Evolutionary conservation across 805 yeast genomes (phyloP).

Genomic region (Komagataella pastoris): DNA sequence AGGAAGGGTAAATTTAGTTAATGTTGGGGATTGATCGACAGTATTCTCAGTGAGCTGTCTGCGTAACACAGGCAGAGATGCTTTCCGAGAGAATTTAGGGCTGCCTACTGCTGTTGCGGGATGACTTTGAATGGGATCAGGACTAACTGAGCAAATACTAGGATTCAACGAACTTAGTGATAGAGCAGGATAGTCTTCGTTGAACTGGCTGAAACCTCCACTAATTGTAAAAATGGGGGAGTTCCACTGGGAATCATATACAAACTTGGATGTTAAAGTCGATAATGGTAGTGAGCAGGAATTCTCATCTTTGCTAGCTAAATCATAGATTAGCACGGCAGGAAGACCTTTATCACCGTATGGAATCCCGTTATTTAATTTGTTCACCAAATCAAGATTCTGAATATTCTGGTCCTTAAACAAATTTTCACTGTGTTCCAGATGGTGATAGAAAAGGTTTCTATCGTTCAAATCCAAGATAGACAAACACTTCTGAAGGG

Average conservation of each 20-base stretch:
- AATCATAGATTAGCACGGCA: slow-evolving; percentile 39
- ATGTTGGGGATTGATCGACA: neutral
- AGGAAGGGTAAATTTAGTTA: slow-evolving; percentile 42
- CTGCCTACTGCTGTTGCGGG: slow-evolving; percentile 7
- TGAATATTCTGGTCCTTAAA: neutral
- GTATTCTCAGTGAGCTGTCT: neutral
- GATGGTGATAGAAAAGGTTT: slow-evolving; percentile 22
- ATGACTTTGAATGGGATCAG: too few species aligned
- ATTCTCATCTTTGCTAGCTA: slow-evolving; percentile 14
- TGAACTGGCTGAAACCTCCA: slow-evolving; percentile 26
- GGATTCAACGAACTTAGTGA: neutral
- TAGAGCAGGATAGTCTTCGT: slow-evolving; percentile 11
- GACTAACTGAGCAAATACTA: neutral
- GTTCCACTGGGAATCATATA: slow-evolving; percentile 21
- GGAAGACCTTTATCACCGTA: slow-evolving; percentile 21
- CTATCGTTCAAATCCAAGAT: slow-evolving; percentile 45
- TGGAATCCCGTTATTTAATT: slow-evolving; percentile 7
- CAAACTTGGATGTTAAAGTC: slow-evolving; percentile 35
- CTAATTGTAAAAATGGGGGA: slow-evolving; percentile 28
- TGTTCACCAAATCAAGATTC: slow-evolving; percentile 4
- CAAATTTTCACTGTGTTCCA: slow-evolving; percentile 8
- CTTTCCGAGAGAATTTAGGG: neutral
- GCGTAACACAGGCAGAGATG: slow-evolving; percentile 14
- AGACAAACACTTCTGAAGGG: slow-evolving; percentile 45
- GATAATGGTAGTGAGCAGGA: slow-evolving; percentile 24